Conservation (phyloP, 148 eudicot genomes). For the Persicaria tinctoria region DNA sequence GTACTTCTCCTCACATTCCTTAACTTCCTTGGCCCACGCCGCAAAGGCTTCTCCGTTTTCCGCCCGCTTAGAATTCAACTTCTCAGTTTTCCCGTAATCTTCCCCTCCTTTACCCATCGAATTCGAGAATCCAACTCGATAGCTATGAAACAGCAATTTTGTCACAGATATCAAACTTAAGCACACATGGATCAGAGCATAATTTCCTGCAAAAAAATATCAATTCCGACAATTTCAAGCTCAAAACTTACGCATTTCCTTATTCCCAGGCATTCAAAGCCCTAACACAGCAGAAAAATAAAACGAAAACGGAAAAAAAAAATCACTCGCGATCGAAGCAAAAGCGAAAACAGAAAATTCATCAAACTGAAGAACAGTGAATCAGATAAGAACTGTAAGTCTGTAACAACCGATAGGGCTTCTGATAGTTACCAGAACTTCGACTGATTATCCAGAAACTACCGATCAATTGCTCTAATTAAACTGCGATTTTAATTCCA, state of each 20-base stretch:
- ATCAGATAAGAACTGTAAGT: background rate
- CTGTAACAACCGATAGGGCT: background rate
- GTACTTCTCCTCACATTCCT: slow-evolving; percentile 14
- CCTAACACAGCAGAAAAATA: background rate
- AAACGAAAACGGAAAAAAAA: background rate
- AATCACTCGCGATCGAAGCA: background rate
- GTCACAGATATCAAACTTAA: too few relatives aligned
- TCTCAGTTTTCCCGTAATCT: slow-evolving; percentile 10
- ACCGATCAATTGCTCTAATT: background rate
- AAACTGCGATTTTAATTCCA: background rate
- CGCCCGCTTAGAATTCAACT: background rate
- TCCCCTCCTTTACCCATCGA: slow-evolving; percentile 26
- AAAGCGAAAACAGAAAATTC: background rate
- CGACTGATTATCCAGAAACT: background rate
- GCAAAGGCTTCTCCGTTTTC: slow-evolving; percentile 4
- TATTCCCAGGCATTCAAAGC: background rate
- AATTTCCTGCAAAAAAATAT: background rate
- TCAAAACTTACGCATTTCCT: background rate
- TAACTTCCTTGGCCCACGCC: slow-evolving; percentile 23
- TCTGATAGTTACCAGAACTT: background rate
- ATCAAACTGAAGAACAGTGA: background rate
- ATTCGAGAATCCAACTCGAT: background rate
- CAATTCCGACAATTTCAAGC: background rate
- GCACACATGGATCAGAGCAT: background rate
- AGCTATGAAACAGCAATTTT: too few relatives aligned